These are phyloP conservation scores for Paramecium bursaria DNA, from an alignment of 73 alveolate species.

Conservation along the genomic window DNA sequence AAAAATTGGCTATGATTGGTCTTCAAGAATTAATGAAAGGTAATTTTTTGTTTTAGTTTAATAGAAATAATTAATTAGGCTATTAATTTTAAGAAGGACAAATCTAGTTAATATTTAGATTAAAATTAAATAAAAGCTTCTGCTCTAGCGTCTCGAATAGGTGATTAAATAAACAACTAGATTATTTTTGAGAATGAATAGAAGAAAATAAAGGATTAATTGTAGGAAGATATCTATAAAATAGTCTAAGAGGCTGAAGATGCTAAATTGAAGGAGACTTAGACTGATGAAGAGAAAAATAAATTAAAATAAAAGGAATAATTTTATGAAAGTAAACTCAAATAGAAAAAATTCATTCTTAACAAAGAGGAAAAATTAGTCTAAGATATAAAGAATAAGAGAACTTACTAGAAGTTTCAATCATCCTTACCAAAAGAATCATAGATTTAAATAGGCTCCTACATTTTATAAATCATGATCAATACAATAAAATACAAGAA, in stretches of 20 bases:
- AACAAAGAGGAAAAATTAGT: no score
- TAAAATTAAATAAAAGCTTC: background rate
- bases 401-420: no score
- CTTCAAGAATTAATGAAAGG: conserved; percentile 59
- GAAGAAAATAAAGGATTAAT: conserved; percentile 45
- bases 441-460: conserved; percentile 27
- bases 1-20: conserved; percentile 58
- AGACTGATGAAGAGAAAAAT: no score
- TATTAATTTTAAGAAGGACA: background rate
- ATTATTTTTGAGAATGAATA: conserved; percentile 63
- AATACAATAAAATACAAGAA: conserved; percentile 72
- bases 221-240: conserved; percentile 46
- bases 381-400: no score
- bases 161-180: conserved; percentile 44
- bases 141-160: conserved; percentile 50
- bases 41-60: no score
- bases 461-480: conserved; percentile 21
- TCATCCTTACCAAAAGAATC: conserved; percentile 4
- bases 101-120: background rate
- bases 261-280: no score
- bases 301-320: background rate
- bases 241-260: no score
- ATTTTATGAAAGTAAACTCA: conserved; percentile 11
- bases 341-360: no score
- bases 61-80: conserved; percentile 54